Evolutionary conservation across 495 filamentous ascomycete species (phyloP).

Genomic region (Daldinia concentrica): DNA sequence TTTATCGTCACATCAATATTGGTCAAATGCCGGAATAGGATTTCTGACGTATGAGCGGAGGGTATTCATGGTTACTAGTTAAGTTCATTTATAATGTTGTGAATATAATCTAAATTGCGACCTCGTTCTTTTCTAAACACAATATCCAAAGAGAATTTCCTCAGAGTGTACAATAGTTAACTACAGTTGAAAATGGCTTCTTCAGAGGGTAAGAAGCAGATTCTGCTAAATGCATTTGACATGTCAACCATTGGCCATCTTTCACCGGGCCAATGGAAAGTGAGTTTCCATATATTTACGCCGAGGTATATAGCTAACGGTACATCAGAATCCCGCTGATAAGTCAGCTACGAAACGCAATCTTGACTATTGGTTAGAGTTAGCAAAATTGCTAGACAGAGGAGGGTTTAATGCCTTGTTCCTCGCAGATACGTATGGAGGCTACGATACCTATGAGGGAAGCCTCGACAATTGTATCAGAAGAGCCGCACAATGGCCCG

Average conservation of each 20-base stretch:
- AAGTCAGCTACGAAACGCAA: slow-evolving; percentile 65
- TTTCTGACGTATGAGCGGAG: slow-evolving; percentile 2
- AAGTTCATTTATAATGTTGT: slow-evolving; percentile 6
- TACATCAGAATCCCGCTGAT: slow-evolving; percentile 61
- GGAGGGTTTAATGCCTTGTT: slow-evolving; percentile 69
- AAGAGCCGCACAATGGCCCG: slow-evolving; percentile 66
- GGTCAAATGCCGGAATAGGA: slow-evolving; percentile 8
- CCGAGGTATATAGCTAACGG: slow-evolving; percentile 14
- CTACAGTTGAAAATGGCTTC: slow-evolving; percentile 31
- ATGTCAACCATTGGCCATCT: slow-evolving; percentile 56
- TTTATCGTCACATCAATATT: slow-evolving; percentile 10
- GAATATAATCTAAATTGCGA: neutral
- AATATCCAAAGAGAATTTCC: neutral
- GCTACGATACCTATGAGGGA: slow-evolving; percentile 65
- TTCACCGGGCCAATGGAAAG: slow-evolving; percentile 61
- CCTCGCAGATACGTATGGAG: slow-evolving; percentile 69
- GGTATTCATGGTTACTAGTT: slow-evolving; percentile 31
- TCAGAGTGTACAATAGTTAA: neutral
- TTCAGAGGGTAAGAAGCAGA: slow-evolving; percentile 49
- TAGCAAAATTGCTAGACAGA: slow-evolving; percentile 67
- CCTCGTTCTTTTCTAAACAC: neutral
- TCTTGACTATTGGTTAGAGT: slow-evolving; percentile 67
- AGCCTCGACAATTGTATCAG: slow-evolving; percentile 59
- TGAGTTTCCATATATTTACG: slow-evolving; percentile 34
- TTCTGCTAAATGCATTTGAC: slow-evolving; percentile 59